Evolutionary conservation across 345 rosid genomes (phyloP).

Genomic region (Syzygium aqueum): DNA sequence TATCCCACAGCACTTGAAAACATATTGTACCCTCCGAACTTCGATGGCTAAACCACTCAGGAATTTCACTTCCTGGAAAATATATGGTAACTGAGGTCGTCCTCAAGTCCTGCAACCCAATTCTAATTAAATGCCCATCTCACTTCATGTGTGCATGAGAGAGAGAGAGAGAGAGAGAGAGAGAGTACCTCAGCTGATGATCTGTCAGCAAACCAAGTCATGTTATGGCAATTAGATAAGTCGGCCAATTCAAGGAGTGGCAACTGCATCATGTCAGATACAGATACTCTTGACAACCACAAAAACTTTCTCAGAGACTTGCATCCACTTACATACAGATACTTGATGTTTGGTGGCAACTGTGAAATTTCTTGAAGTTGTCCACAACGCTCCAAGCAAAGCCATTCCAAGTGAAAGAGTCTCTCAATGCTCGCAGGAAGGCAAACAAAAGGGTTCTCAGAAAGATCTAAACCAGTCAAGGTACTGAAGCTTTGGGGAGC

Average conservation of each 20-base stretch:
- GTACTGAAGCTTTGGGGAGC: neutral
- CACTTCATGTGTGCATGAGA: neutral
- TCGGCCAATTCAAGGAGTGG: neutral
- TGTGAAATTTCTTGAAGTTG: neutral
- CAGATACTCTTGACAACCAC: neutral
- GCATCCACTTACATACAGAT: rapidly evolving
- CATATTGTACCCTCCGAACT: neutral
- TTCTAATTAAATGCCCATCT: neutral
- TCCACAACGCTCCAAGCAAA: neutral
- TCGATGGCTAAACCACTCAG: neutral
- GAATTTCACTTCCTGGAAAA: neutral
- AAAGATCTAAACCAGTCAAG: neutral
- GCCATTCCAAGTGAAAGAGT: neutral
- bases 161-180: neutral
- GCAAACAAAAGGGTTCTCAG: neutral
- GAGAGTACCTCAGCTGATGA: neutral
- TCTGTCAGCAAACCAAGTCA: neutral
- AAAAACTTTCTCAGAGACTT: neutral
- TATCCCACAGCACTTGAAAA: neutral
- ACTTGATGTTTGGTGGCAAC: neutral
- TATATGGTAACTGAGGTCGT: rapidly evolving
- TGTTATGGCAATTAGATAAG: neutral
- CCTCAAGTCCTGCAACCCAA: neutral
- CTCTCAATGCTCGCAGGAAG: neutral
- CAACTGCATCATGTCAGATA: neutral